Evolutionary conservation across 345 rosid genomes (phyloP).

Genomic region (Linum usitatissimum): DNA sequence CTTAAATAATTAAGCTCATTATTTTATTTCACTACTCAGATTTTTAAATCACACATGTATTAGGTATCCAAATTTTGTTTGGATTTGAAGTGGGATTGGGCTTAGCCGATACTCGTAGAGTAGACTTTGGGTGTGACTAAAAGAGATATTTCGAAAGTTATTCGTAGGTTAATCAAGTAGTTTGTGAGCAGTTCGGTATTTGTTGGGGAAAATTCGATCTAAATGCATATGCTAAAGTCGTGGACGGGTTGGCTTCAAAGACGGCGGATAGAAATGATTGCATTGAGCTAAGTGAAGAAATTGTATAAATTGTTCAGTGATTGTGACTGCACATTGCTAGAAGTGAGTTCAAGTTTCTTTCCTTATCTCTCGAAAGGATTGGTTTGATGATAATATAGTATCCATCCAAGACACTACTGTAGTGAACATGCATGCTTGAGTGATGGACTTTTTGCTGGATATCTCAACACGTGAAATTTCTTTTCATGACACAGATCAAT

Average conservation of each 20-base stretch:
- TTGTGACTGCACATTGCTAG: conserved; percentile 85
- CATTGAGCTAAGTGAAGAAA: conserved; percentile 96
- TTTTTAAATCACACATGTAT: no score
- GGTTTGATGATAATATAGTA: not conserved
- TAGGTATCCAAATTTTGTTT: no score
- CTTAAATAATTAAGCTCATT: no score
- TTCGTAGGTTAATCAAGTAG: no score
- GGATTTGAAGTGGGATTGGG: no score
- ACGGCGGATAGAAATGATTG: conserved; percentile 73
- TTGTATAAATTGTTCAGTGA: conserved; percentile 74
- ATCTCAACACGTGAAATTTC: conserved; percentile 12
- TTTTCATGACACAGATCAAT: conserved; percentile 51
- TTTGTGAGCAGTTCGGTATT: conserved; percentile 68
- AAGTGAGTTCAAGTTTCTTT: conserved; percentile 43
- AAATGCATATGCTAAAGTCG: conserved; percentile 95
- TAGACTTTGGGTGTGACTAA: no score
- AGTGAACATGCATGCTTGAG: not conserved
- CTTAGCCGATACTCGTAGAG: no score
- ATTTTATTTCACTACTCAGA: no score
- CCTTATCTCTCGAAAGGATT: not conserved
- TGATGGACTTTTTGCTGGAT: not conserved
- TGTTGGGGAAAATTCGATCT: conserved; percentile 84
- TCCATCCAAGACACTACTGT: not conserved
- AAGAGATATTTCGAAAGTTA: no score
- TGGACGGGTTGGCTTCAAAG: conserved; percentile 86